These are phyloP conservation scores for Botrytis byssoidea DNA, from an alignment of 2,329 filamentous ascomycete species.

Conservation along the genomic window DNA sequence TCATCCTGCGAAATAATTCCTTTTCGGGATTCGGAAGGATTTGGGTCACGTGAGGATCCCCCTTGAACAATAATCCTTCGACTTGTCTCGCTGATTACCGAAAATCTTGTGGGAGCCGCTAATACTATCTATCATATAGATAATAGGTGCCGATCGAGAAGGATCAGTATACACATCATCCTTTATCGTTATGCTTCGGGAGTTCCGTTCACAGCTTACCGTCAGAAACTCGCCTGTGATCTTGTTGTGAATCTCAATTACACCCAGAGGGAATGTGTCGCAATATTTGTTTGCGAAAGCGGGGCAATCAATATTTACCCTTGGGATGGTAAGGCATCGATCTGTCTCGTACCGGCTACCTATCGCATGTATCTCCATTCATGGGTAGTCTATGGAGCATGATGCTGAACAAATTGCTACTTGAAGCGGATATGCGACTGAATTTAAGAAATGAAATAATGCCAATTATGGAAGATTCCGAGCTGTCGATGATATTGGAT, in stretches of 20 bases:
- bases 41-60: neutral
- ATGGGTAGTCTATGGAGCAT: neutral
- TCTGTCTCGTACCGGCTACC: neutral
- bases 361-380: neutral
- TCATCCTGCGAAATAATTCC: neutral
- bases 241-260: neutral
- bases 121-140: neutral
- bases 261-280: neutral
- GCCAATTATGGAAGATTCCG: neutral
- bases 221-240: neutral
- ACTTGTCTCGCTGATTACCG: constrained; percentile 16
- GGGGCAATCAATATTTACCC: neutral
- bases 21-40: neutral
- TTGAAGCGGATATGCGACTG: neutral
- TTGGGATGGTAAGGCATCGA: neutral
- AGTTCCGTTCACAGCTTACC: constrained; percentile 15
- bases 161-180: constrained; percentile 9
- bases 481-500: neutral
- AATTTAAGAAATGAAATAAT: neutral
- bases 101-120: neutral
- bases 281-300: neutral
- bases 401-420: neutral
- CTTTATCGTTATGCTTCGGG: neutral
- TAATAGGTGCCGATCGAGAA: constrained; percentile 2
- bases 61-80: constrained; percentile 11